phyloP scores from a whole-genome alignment of 352 stramenopile species.

The Ophiocytium majus region DNA sequence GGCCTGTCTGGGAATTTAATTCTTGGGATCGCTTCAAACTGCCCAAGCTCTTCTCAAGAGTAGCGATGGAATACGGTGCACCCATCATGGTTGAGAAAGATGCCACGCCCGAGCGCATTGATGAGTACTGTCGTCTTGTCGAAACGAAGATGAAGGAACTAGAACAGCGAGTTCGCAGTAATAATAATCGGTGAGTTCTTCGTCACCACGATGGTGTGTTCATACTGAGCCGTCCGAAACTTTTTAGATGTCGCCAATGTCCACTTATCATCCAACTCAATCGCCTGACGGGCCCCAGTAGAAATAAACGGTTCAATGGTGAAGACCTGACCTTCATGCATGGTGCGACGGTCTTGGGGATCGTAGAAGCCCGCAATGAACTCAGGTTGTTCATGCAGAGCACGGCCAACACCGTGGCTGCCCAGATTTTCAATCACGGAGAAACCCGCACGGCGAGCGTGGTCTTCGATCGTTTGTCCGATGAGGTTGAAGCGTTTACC shows the following conservation, averaged over 20 bases:
- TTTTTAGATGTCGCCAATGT: not conserved
- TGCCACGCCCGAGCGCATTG: too few species aligned
- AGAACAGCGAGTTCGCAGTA: too few species aligned
- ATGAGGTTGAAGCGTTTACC: not conserved
- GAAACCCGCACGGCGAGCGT: not conserved
- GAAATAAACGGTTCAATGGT: constrained; percentile 14
- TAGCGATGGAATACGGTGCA: not conserved
- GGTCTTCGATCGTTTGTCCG: not conserved
- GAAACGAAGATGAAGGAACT: too few species aligned
- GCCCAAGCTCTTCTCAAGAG: not conserved
- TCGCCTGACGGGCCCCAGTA: not conserved
- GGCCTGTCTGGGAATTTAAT: not conserved
- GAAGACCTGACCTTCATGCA: not conserved
- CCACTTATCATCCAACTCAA: not conserved
- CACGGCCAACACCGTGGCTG: not conserved
- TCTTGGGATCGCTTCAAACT: constrained; percentile 4
- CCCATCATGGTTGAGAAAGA: not conserved
- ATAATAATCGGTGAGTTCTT: not conserved
- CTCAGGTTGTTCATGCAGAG: not conserved
- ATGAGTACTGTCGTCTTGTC: too few species aligned
- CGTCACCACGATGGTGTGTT: not conserved
- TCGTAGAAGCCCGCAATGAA: not conserved
- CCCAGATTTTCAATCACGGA: not conserved
- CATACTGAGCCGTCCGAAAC: not conserved
- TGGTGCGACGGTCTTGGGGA: not conserved